These are phyloP conservation scores for Cyclotella cryptica DNA, from an alignment of 108 stramenopile species.

Conservation along the genomic window DNA sequence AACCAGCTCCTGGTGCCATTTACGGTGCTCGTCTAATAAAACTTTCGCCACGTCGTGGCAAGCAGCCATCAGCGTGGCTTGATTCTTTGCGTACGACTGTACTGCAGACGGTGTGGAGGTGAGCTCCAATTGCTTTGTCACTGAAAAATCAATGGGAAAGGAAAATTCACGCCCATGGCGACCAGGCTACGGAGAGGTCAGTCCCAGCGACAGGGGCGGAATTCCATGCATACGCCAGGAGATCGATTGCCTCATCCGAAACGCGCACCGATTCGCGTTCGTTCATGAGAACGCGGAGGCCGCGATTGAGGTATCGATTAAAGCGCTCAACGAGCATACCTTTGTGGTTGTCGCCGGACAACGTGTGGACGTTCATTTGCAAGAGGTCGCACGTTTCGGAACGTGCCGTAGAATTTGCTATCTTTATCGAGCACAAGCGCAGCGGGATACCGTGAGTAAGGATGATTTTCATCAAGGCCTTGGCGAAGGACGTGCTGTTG, in stretches of 20 bases:
- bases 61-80: neutral
- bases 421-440: too few species aligned
- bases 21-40: neutral
- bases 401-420: too few species aligned
- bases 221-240: slow-evolving; percentile 38
- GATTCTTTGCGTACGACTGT: slow-evolving; percentile 4
- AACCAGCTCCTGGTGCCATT: too few species aligned
- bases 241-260: too few species aligned
- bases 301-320: slow-evolving; percentile 32
- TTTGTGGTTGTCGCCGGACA: slow-evolving; percentile 41
- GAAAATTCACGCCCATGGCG: slow-evolving; percentile 21
- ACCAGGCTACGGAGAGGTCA: slow-evolving; percentile 20
- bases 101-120: neutral
- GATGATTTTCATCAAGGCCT: too few species aligned
- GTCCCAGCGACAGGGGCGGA: slow-evolving; percentile 23
- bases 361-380: too few species aligned
- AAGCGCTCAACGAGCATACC: slow-evolving; percentile 22
- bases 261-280: too few species aligned
- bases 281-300: neutral
- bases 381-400: too few species aligned
- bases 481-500: too few species aligned
- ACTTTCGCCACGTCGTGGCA: neutral
- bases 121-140: too few species aligned
- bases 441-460: too few species aligned
- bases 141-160: slow-evolving; percentile 40